Evolutionary conservation across 2,329 filamentous ascomycete species (phyloP), one percentile per base, ranked within the genome.

Genomic region (Talaromyces verruculosus): DNA sequence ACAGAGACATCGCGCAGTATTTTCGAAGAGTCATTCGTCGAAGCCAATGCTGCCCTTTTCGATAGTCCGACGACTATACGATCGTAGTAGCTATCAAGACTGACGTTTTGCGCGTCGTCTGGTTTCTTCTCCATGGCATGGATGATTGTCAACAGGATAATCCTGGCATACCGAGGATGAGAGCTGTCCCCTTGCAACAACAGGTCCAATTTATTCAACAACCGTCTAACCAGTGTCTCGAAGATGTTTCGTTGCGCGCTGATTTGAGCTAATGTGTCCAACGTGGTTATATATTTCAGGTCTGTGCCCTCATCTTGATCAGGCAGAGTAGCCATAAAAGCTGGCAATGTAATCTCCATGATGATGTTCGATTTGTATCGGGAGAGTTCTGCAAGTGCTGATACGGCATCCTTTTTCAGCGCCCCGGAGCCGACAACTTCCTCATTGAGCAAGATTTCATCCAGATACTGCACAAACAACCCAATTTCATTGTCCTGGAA

Each of bases 181-280:
- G 83, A 74, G 28, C 69, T 66, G 25, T 77, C 79, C 35, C 80
- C 76, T 65, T 84, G 80, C 33, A 88, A 80, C 43, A 88, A 80
- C 17, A 84, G 75, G 60, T 85, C 83, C 33, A 89, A 77, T 70
- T 88, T 89, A 77, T 86, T 89, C 73, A 89, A 84, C 33, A 90
- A 76, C 35, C 87, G 81, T 47, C 88, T 79, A 39, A 89, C 82
- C 8, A 90, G 78, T 0, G 87, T 89, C 67, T 88, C 84, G 67
- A 90, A 89, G 13, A 89, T 81, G 43, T 87, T 83, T 67, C 84
- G 82, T 71, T 89, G 88, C 11, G 82, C 80, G 64, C 86, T 87
- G 22, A 91, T 83, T 70, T 88, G 86, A 2, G 88, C 87, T 66
- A 91, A 84, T 0, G 83, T 87, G 71, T 89, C 88, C 28, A 91